A percentile compares a stretch with the other conserved stretches of the same genome.
Conservation (phyloP, 192 early-diverging fungal genomes). For the Coemansia sp. region DNA sequence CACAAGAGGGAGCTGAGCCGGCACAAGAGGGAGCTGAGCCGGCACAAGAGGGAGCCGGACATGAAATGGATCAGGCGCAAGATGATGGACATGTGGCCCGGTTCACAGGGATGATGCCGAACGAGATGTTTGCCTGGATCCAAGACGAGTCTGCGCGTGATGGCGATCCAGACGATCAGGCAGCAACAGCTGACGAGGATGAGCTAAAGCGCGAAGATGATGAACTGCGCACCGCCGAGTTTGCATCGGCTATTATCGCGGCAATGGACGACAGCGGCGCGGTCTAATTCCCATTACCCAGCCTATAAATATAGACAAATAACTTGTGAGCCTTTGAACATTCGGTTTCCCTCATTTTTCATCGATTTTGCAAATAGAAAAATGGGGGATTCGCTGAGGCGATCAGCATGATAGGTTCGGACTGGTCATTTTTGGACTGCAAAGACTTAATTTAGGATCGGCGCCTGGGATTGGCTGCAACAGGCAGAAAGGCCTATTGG, state of each 20-base stretch:
- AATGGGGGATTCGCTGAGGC: neutral
- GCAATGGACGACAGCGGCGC: slow-evolving; percentile 15
- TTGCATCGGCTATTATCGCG: slow-evolving; percentile 35
- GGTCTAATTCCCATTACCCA: too few relatives aligned
- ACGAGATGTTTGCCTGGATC: slow-evolving; percentile 32
- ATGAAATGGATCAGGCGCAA: neutral
- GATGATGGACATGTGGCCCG: slow-evolving; percentile 8
- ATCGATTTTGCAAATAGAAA: neutral
- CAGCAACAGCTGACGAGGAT: slow-evolving; percentile 5
- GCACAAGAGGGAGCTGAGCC: too few relatives aligned
- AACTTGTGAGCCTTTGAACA: too few relatives aligned
- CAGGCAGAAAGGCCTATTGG: too few relatives aligned
- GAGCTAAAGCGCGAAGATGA: slow-evolving; percentile 13
- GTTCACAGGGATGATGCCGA: slow-evolving; percentile 40
- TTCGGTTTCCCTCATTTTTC: neutral
- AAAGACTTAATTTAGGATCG: slow-evolving; percentile 5
- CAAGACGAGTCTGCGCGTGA: slow-evolving; percentile 16
- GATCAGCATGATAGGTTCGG: slow-evolving; percentile 6
- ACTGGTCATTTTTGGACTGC: slow-evolving; percentile 51
- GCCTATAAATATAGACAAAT: too few relatives aligned
- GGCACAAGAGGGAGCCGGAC: neutral
- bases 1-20: too few relatives aligned
- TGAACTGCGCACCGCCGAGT: slow-evolving; percentile 31
- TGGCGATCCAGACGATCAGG: slow-evolving; percentile 3
- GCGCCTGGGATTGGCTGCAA: neutral